Base-by-base conservation (phyloP, 1,284 basidiomycete species). In the Leccinum cinnamomeum region DNA sequence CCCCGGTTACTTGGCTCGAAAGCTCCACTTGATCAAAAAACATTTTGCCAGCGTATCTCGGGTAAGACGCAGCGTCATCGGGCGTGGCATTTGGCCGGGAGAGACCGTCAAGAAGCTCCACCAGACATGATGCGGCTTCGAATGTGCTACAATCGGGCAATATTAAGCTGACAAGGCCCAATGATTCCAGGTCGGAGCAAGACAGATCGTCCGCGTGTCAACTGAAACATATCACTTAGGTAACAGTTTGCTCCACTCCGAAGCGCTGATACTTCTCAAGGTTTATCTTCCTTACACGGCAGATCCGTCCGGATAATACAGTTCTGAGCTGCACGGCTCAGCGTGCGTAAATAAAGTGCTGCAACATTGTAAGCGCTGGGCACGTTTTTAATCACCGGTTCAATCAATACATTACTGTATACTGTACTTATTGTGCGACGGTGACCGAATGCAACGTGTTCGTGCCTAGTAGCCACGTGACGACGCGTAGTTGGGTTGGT, bases 181-280 rank as follows among this genome's bases (percentile, higher is more conserved):
- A 23, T 48, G n/a, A 44, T 11, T 18, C 41, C 41, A 44, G 41
- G 41, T 44, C 41, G n/a, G 41, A 3, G n/a, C 41, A 44, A 11
- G 53, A 28, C 18, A 48, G 20, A 14, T 28, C 30, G 16, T 20
- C 57, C 66, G 57, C 53, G 53, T 63, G 65, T 59, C 41, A 35
- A 18, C 54, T 59, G 68, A 72, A 70, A 69, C 68, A 70, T 18
- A 11, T 44, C 16, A 46, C 44, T 46, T 46, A 18, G 18, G 44
- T 48, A 20, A 48, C 37, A 44, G 10, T 57, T 53, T 54, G 28
- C 70, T 72, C 70, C 68, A 70, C 70, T 58, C 39, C 59, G 62
- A 56, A 7, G 48, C 48, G 25, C 55, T 64, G 67, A 58, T 20
- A 20, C 14, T 12, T 44, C 41, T n/a, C 41, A 44, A 44, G n/a